These are phyloP conservation scores for Pythium angustatum DNA, from an alignment of 352 stramenopile species.

Conservation along the genomic window DNA sequence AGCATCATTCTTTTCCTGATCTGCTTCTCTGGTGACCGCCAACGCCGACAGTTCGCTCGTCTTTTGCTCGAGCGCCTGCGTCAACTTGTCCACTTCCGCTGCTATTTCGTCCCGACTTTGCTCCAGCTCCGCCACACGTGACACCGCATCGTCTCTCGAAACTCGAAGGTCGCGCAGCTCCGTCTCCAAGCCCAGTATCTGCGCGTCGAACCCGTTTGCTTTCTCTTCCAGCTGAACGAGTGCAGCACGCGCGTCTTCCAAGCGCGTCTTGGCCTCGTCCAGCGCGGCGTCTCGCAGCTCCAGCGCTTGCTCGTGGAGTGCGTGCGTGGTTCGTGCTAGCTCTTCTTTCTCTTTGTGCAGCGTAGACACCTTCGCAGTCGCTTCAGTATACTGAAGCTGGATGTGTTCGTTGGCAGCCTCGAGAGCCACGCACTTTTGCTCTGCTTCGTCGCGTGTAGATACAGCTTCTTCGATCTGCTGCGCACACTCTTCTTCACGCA, in stretches of 20 bases:
- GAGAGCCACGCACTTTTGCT: neutral
- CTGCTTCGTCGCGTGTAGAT: neutral
- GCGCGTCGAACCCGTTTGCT: neutral
- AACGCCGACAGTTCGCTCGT: neutral
- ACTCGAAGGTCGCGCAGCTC: neutral
- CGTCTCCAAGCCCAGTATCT: neutral
- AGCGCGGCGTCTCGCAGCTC: conserved; percentile 23
- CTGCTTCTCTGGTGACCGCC: neutral
- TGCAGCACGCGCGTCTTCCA: neutral
- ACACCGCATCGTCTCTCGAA: neutral
- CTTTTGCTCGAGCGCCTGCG: neutral
- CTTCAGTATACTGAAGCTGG: neutral
- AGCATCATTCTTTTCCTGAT: conserved; percentile 18
- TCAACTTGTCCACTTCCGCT: neutral
- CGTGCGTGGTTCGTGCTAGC: neutral
- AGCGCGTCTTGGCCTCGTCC: conserved; percentile 21
- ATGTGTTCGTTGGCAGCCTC: neutral
- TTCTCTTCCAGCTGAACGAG: neutral
- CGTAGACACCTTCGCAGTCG: neutral
- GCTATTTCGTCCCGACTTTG: neutral
- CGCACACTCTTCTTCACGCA: conserved; percentile 42
- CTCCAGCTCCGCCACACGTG: neutral
- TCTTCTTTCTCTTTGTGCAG: conserved; percentile 20
- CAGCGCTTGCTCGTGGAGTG: conserved; percentile 11
- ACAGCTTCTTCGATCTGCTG: conserved; percentile 33